A percentile compares a stretch with the other conserved stretches of the same genome.
Evolutionary conservation across 2,329 filamentous ascomycete species (phyloP).

Genomic region (Penicillium frequentans): DNA sequence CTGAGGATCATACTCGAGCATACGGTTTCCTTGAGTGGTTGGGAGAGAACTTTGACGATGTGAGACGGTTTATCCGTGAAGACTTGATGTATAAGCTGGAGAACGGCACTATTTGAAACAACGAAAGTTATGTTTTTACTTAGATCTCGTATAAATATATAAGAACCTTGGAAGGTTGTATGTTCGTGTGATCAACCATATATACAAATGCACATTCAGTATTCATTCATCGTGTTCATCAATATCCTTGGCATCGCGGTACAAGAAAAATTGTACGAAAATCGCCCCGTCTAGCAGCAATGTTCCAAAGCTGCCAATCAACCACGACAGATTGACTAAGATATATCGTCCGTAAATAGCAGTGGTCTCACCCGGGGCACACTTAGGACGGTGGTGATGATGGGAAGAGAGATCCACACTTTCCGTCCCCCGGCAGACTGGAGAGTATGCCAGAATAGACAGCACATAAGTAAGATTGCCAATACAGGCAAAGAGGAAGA

Average conservation of each 20-base stretch:
- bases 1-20: neutral
- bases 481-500: slow-evolving; percentile 94
- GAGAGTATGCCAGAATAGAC: slow-evolving; percentile 87
- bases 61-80: neutral
- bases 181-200: neutral
- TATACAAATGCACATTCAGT: neutral
- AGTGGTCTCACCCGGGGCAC: slow-evolving; percentile 64
- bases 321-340: slow-evolving; percentile 85
- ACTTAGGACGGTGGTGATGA: slow-evolving; percentile 41
- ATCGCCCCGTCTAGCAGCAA: slow-evolving; percentile 81
- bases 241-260: slow-evolving; percentile 49
- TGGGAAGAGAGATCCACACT: neutral
- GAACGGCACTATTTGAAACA: neutral
- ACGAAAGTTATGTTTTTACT: neutral
- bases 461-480: slow-evolving; percentile 93
- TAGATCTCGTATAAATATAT: neutral
- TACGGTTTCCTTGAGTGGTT: neutral
- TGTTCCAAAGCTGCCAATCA: slow-evolving; percentile 85
- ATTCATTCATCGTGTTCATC: slow-evolving; percentile 11
- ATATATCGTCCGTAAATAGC: slow-evolving; percentile 77
- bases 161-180: neutral
- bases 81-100: neutral
- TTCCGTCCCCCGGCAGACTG: slow-evolving; percentile 55
- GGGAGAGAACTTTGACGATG: neutral
- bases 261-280: slow-evolving; percentile 90